Base-by-base conservation (phyloP, 441 rosid species). In the Kokia cookei region DNA sequence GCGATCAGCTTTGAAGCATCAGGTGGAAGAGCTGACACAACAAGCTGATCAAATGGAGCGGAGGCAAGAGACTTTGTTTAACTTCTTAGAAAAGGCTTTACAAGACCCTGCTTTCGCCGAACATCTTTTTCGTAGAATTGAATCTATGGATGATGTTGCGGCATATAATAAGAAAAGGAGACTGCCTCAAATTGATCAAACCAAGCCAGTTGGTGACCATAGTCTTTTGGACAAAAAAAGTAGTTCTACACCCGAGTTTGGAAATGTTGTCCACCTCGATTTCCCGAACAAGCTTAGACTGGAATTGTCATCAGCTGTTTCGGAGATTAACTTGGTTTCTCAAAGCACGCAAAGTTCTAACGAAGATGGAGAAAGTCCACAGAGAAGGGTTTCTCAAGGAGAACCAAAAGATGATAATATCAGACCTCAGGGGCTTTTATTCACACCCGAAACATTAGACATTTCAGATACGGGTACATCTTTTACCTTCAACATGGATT, bases 391-490 rank as follows among this genome's bases (percentile, higher is more conserved):
- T 4, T 86, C 88, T 50, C 93, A 82, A 60, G 77, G 78, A 35
- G 90, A 89, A 71, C 87, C 86, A 58, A 82, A 81, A 72, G 79
- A 81, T 73, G 78, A 79, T 53, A 86, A 69, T 32, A 79, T 81
- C 58, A 84, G 89, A 83, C 76, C 84, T 66, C 85, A 83, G 73
- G 77, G 88, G 71, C 71, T 83, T 57, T 69, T 81, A 51, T 80
- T 80, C 73, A 73, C 88, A 65, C 85, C 94, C 57, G 93, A 93
- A 78, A 82, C 86, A 0, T 68, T 85, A 61, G 99, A 95, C 72
- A 89, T 93, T 73, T 87, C 93, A n/a, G 99, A 95, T 78, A 88
- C 96, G 0, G 93, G 96, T 59, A 80, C 97, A 51, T 91, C 93
- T 51, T 84, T 81, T 72, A 50, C 78, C 15, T 84, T 81, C 70